These are phyloP conservation scores for Aureobasidium sp. DNA, from an alignment of 2,329 filamentous ascomycete species.

Conservation along the genomic window DNA sequence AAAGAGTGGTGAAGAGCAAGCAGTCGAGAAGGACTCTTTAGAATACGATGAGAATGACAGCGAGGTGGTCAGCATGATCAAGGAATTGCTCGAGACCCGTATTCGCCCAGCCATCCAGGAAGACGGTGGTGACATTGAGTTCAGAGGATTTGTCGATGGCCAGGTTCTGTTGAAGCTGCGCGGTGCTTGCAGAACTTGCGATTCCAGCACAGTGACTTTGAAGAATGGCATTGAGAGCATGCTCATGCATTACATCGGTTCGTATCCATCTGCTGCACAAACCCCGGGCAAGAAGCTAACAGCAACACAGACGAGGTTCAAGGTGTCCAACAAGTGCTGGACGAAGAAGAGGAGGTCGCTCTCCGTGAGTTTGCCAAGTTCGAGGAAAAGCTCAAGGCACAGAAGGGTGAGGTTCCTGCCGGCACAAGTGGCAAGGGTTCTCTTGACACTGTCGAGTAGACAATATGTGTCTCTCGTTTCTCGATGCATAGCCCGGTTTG, in stretches of 20 bases:
- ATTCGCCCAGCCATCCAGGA: conserved; percentile 95
- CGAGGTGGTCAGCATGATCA: conserved; percentile 97
- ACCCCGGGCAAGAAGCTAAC: not conserved
- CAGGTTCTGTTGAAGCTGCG: conserved; percentile 64
- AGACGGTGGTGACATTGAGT: conserved; percentile 95
- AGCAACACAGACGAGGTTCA: conserved; percentile 68
- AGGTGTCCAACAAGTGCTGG: conserved; percentile 81
- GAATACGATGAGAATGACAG: conserved; percentile 83
- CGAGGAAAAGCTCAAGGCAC: conserved; percentile 68
- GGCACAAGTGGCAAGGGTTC: conserved; percentile 43
- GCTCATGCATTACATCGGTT: conserved; percentile 53
- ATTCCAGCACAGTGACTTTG: conserved; percentile 90
- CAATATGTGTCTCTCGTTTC: not conserved
- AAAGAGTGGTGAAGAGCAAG: conserved; percentile 43
- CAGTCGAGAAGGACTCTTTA: conserved; percentile 55
- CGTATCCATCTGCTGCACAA: not conserved
- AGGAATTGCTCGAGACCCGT: conserved; percentile 89
- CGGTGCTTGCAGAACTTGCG: conserved; percentile 90
- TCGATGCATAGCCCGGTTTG: conserved; percentile 8
- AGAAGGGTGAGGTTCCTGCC: conserved; percentile 47
- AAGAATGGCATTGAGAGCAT: conserved; percentile 98
- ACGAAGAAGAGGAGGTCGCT: conserved; percentile 84
- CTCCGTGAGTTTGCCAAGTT: conserved; percentile 87
- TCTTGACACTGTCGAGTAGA: conserved; percentile 38
- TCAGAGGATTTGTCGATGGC: conserved; percentile 72